Evolutionary conservation across 2,329 filamentous ascomycete genomes (phyloP), one percentile per base, ranked within the genome.

Genomic region (Colletotrichum eremochloae): DNA sequence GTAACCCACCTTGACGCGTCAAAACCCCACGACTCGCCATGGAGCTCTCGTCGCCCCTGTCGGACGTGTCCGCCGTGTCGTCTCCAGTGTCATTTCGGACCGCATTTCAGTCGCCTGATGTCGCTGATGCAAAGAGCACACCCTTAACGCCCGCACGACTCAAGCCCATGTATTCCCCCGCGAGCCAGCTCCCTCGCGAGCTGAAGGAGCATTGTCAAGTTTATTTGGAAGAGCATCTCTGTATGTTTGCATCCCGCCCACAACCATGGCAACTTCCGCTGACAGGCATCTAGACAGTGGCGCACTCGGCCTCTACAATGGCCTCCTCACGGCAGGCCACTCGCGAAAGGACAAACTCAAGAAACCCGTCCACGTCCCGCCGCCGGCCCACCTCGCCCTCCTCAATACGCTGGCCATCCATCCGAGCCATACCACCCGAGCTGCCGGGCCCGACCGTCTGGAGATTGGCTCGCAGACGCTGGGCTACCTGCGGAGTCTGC

Each of bases 331-430:
- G 2, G 85, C 90, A 18, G 88, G 90, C 68, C 77, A 79, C 77
- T 81, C 81, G 8, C 78, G 77, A 74, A 74, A 75, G 53, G 71
- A 72, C 5, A 67, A 74, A 5, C 70, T 67, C 57, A 78, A 78
- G 14, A 82, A 82, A 42, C 84, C 89, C 0, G 88, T 89, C 14
- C 88, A 88, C 70, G 82, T 94, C 24, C 93, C 96, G 1, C 89
- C 93, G 2, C 87, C 92, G 0, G 88, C 90, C 68, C 91, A 96
- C 75, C 85, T 98, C 33, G 91, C 93, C 9, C 85, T 98, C 11
- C 87, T 95, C n/a, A 90, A 88, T 55, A 96, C 94, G 1, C 85
- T 98, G n/a, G 82, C 92, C n/a, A 88, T 96, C 18, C 94, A 97
- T 77, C 96, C 96, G 0, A 83, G 85, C 33, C 89, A 93, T 75